These are phyloP conservation scores for Fusarium sp. DNA, from an alignment of 2,329 filamentous ascomycete species.

Conservation along the genomic window DNA sequence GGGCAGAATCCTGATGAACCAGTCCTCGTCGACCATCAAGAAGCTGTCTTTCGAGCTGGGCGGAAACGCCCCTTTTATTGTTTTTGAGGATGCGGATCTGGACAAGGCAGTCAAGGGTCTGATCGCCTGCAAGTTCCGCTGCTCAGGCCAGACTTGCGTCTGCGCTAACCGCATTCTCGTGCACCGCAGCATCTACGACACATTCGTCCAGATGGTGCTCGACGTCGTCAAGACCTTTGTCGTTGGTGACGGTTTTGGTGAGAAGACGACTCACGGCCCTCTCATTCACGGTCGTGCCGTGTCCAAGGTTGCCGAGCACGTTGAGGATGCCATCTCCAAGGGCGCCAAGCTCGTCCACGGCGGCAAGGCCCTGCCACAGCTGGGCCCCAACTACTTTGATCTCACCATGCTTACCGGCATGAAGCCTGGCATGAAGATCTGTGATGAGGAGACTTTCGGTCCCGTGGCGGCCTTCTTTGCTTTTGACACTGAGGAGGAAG, in stretches of 20 bases:
- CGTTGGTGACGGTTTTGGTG: conserved; percentile 67
- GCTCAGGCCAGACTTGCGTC: conserved; percentile 79
- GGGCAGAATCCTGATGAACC: conserved; percentile 72
- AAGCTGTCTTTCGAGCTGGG: conserved; percentile 81
- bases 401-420: conserved; percentile 77
- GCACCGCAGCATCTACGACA: conserved; percentile 69
- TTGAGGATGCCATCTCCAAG: conserved; percentile 71
- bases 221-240: conserved; percentile 68
- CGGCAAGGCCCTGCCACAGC: conserved; percentile 67
- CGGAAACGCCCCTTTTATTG: conserved; percentile 81
- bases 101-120: conserved; percentile 75
- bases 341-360: conserved; percentile 70
- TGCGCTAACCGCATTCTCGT: conserved; percentile 72
- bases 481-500: conserved; percentile 76
- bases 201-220: conserved; percentile 62
- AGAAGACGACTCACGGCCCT: conserved; percentile 69
- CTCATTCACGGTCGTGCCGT: conserved; percentile 75
- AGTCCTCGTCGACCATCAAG: conserved; percentile 76
- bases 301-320: conserved; percentile 70
- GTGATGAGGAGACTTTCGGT: conserved; percentile 78
- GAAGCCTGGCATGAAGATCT: conserved; percentile 74
- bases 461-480: conserved; percentile 77
- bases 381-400: conserved; percentile 76
- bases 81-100: conserved; percentile 81
- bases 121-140: conserved; percentile 77